Conservation (phyloP, 768 basidiomycete species). For the Mycena chlorophos region DNA sequence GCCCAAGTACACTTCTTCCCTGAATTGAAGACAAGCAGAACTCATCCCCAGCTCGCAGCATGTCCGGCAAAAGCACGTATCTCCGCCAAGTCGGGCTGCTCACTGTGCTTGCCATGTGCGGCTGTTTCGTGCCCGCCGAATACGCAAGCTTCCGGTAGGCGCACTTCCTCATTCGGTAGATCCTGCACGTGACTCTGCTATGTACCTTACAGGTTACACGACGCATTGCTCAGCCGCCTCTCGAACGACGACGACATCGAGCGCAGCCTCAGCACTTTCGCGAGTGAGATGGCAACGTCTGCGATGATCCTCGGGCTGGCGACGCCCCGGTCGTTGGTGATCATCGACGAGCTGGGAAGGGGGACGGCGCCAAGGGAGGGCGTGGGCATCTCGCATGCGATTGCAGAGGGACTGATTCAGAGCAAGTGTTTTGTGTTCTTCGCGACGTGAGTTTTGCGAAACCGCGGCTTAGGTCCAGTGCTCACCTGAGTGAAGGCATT, state of each 20-base stretch:
- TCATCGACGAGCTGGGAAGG: slow-evolving; percentile 92
- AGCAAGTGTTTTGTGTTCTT: slow-evolving; percentile 88
- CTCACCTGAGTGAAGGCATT: slow-evolving; percentile 54
- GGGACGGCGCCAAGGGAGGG: slow-evolving; percentile 87
- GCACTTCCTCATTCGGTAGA: slow-evolving; percentile 6
- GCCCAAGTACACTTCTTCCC: slow-evolving; percentile 65
- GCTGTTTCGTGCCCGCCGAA: slow-evolving; percentile 90
- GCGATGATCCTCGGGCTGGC: slow-evolving; percentile 89
- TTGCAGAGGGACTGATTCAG: slow-evolving; percentile 73
- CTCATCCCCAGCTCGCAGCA: not conserved
- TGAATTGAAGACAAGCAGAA: no score
- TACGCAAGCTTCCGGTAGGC: slow-evolving; percentile 88
- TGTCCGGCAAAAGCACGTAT: slow-evolving; percentile 87
- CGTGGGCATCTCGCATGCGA: slow-evolving; percentile 80
- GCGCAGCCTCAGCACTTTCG: slow-evolving; percentile 89
- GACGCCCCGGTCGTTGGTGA: slow-evolving; percentile 65
- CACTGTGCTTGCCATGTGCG: slow-evolving; percentile 83
- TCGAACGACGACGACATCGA: slow-evolving; percentile 95
- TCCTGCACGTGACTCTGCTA: not conserved
- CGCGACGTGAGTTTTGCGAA: slow-evolving; percentile 61
- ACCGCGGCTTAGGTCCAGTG: not conserved
- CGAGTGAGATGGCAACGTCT: slow-evolving; percentile 88
- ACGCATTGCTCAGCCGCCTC: slow-evolving; percentile 79
- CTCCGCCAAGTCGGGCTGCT: slow-evolving; percentile 84
- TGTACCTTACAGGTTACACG: slow-evolving; percentile 59